phyloP scores from a whole-genome alignment of 192 early-diverging fungal genomes.

The Gryganskiella cystojenkinii region DNA sequence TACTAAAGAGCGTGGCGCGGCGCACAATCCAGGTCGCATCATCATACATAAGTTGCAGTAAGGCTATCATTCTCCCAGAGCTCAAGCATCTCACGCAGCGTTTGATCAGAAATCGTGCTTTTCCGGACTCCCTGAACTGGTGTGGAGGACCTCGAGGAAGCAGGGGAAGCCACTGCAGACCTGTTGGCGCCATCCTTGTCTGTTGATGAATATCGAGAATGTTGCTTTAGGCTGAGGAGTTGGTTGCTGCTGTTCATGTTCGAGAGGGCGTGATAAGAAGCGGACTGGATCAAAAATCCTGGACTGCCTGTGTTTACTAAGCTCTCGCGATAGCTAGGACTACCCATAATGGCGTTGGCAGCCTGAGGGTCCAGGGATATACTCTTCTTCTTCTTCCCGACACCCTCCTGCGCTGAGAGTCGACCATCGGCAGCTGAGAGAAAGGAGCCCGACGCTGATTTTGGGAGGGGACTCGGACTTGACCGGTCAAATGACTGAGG shows the following conservation, averaged over 20 bases:
- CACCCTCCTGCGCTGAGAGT: constrained; percentile 14
- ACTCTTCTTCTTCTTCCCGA: constrained; percentile 44
- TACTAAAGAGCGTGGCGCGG: no score
- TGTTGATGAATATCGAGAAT: constrained; percentile 21
- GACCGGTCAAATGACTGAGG: constrained; percentile 18
- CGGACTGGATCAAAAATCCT: constrained; percentile 21
- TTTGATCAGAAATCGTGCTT: constrained; percentile 19
- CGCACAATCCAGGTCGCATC: background rate
- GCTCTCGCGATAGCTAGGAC: constrained; percentile 17
- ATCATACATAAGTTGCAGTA: constrained; percentile 60
- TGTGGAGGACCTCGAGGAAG: constrained; percentile 26
- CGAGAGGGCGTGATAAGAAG: constrained; percentile 35
- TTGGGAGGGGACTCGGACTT: constrained; percentile 10
- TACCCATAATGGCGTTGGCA: constrained; percentile 38
- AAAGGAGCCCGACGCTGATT: constrained; percentile 32
- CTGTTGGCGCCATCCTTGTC: constrained; percentile 20
- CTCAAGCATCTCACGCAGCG: constrained; percentile 31
- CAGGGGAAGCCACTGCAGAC: constrained; percentile 13
- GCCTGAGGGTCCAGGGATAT: constrained; percentile 45
- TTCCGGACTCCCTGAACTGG: constrained; percentile 36
- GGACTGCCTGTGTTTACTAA: constrained; percentile 28
- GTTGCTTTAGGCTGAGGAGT: constrained; percentile 16
- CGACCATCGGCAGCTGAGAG: constrained; percentile 1
- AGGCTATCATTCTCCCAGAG: constrained; percentile 51
- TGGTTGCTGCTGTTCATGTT: constrained; percentile 7